Evolutionary conservation across 495 filamentous ascomycete species (phyloP).

Genomic region (Elaphomyces granulatus): DNA sequence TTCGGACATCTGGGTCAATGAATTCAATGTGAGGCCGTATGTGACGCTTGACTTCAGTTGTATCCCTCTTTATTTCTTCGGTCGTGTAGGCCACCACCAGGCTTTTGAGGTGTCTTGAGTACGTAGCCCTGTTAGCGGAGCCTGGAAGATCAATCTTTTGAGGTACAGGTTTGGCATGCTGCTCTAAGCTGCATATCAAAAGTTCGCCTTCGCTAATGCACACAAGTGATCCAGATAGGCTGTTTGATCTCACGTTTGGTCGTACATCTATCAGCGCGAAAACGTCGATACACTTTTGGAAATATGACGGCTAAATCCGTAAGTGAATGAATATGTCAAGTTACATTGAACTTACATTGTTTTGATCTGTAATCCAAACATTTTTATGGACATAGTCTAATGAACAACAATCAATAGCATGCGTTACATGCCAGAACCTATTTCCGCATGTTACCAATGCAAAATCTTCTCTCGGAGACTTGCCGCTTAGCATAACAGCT

Average conservation of each 20-base stretch:
- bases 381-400: constrained; percentile 18
- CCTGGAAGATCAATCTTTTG: constrained; percentile 29
- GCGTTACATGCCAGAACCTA: constrained; percentile 28
- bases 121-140: constrained; percentile 27
- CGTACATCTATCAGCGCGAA: constrained; percentile 16
- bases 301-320: constrained; percentile 24
- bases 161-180: constrained; percentile 24
- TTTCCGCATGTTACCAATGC: constrained; percentile 26
- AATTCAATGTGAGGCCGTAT: constrained; percentile 27
- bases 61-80: constrained; percentile 10
- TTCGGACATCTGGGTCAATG: constrained; percentile 21
- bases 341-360: constrained; percentile 17
- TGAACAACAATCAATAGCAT: constrained; percentile 8
- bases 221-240: constrained; percentile 22
- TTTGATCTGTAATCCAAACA: constrained; percentile 33
- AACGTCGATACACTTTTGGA: constrained; percentile 21
- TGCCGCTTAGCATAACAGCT: constrained; percentile 21
- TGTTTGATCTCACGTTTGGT: constrained; percentile 4
- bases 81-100: constrained; percentile 30
- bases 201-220: constrained; percentile 30
- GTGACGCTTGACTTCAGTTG: constrained; percentile 14
- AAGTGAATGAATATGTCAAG: neutral
- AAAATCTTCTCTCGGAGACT: constrained; percentile 7
- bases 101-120: constrained; percentile 25
- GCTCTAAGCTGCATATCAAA: constrained; percentile 25